These are phyloP conservation scores for Punica granatum DNA, from an alignment of 345 rosid genomes.

Conservation along the genomic window DNA sequence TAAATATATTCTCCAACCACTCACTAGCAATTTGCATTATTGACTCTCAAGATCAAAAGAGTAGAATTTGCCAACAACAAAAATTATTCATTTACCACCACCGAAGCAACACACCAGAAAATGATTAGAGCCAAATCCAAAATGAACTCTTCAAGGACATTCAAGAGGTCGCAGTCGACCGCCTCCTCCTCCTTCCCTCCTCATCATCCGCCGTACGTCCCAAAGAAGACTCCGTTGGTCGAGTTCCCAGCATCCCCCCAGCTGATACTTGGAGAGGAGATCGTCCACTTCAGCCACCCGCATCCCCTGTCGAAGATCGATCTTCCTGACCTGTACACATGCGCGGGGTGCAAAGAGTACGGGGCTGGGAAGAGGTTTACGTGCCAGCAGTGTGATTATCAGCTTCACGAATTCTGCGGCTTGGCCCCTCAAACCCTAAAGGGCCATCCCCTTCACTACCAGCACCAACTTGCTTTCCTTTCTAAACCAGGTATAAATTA, in stretches of 20 bases:
- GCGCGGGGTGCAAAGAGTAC: conserved; percentile 69
- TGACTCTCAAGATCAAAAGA: background rate
- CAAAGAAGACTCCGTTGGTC: background rate
- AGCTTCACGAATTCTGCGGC: conserved; percentile 84
- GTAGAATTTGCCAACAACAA: background rate
- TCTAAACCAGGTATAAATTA: conserved; percentile 43
- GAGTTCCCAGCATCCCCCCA: conserved; percentile 56
- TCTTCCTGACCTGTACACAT: conserved; percentile 51
- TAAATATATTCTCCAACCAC: conserved; percentile 3
- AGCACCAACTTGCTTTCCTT: conserved; percentile 51
- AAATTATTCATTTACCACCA: background rate
- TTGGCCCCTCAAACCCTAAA: conserved; percentile 42
- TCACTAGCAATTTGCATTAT: background rate
- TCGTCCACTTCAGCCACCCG: conserved; percentile 52
- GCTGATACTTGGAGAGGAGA: conserved; percentile 37
- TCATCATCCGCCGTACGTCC: background rate
- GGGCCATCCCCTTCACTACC: conserved; percentile 62
- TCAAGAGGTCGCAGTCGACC: conserved; percentile 11
- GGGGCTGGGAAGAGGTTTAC: conserved; percentile 67
- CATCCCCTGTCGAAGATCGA: conserved; percentile 37
- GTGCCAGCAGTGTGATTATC: conserved; percentile 70
- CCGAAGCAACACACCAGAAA: background rate
- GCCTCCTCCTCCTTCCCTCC: conserved; percentile 3
- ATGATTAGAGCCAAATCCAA: conserved; percentile 10
- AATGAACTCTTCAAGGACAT: conserved; percentile 15